A percentile compares a stretch with the other conserved stretches of the same genome.
Evolutionary conservation across 1,284 basidiomycete species (phyloP).

Genomic region (Microbotryomycetes sp.): DNA sequence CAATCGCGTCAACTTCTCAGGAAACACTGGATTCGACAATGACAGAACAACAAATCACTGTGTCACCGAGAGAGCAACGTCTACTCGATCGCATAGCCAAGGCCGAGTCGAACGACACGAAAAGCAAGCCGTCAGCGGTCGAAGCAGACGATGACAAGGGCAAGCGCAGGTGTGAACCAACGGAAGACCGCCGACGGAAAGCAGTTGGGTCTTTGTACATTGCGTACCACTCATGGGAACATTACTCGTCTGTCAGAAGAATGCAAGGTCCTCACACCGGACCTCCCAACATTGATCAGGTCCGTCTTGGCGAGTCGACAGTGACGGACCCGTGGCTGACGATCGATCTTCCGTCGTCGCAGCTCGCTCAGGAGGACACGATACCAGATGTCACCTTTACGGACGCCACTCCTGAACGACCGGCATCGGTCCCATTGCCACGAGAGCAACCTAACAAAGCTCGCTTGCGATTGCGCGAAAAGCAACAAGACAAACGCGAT

Average conservation of each 20-base stretch:
- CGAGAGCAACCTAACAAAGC: neutral
- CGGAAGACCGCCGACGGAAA: constrained; percentile 41
- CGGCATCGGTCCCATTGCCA: neutral
- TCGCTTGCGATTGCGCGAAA: neutral
- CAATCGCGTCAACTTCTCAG: constrained; percentile 29
- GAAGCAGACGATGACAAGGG: constrained; percentile 41
- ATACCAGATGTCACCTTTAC: neutral
- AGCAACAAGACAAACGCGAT: neutral
- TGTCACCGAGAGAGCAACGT: constrained; percentile 12
- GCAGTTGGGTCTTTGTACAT: constrained; percentile 57
- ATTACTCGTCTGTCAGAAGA: constrained; percentile 86
- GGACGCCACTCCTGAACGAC: neutral
- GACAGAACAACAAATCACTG: neutral
- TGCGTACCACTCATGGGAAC: constrained; percentile 87
- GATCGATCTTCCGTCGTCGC: neutral
- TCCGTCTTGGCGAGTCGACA: neutral
- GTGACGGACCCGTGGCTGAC: neutral
- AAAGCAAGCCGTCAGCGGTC: neutral
- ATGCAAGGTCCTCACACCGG: constrained; percentile 76
- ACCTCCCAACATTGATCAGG: constrained; percentile 61
- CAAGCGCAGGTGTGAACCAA: constrained; percentile 34
- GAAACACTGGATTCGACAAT: neutral
- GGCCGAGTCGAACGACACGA: neutral
- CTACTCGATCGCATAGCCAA: constrained; percentile 5
- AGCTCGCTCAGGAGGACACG: neutral